Conservation (phyloP, 169 alveolate genomes). For the Eimeria sp. region DNA sequence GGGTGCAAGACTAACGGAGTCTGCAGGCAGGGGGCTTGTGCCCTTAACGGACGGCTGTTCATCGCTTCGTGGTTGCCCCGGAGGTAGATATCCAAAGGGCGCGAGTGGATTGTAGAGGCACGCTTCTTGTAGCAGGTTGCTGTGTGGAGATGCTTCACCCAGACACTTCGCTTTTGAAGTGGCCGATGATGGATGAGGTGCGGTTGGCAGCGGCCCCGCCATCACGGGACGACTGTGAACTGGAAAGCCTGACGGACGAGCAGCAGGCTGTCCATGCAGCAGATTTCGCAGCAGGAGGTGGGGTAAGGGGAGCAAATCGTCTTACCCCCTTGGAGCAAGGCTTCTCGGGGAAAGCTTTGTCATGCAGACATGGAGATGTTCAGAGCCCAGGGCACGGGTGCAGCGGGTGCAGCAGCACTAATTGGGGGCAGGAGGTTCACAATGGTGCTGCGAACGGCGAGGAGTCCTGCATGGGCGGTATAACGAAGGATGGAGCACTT, state of each 20-base stretch:
- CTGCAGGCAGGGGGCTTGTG: not conserved
- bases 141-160: not conserved
- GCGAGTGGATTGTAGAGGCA: not conserved
- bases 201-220: not conserved
- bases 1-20: not conserved
- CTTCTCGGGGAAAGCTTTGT: not conserved
- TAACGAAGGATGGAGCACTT: not conserved
- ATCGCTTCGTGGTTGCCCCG: too few species aligned
- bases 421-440: not conserved
- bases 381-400: not conserved
- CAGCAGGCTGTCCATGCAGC: constrained; percentile 3
- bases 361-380: not conserved
- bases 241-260: not conserved
- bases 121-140: not conserved
- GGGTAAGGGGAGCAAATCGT: not conserved
- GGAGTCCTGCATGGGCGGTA: not conserved
- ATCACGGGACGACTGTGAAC: not conserved
- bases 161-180: not conserved
- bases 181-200: constrained; percentile 9
- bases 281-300: constrained; percentile 29
- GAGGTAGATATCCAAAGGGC: not conserved
- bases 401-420: not conserved
- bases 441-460: not conserved
- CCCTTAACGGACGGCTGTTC: too few species aligned
- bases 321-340: not conserved